These are phyloP conservation scores for Hypoxylon sp. DNA, from an alignment of 2,329 filamentous ascomycete species.

Conservation along the genomic window DNA sequence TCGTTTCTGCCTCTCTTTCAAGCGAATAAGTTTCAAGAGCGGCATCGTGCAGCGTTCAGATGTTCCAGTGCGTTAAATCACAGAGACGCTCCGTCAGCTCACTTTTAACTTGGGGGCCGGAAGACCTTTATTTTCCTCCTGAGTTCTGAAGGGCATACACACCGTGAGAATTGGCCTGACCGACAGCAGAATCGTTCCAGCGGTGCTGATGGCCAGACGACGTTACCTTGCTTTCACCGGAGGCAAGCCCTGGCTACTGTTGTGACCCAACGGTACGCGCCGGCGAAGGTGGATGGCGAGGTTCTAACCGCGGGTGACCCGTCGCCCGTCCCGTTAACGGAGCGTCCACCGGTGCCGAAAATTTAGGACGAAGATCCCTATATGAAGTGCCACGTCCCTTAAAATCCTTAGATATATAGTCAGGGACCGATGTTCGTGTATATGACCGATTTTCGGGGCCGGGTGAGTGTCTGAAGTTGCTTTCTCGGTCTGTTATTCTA, in stretches of 20 bases:
- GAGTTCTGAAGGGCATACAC: not conserved
- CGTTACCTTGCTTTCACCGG: not conserved
- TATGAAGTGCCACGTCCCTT: not conserved
- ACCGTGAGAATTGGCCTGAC: not conserved
- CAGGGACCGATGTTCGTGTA: slow-evolving; percentile 2
- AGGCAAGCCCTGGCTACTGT: not conserved
- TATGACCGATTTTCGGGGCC: slow-evolving; percentile 15
- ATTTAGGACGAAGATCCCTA: not conserved
- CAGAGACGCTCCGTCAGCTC: not conserved
- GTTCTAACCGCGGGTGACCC: not conserved
- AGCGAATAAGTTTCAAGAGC: not conserved
- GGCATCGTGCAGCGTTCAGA: not conserved
- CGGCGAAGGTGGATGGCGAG: not conserved
- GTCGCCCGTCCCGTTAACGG: not conserved
- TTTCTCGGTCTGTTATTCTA: not conserved
- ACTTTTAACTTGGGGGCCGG: not conserved
- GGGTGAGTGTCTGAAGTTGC: not conserved
- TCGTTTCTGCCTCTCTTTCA: not conserved
- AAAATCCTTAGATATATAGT: not conserved
- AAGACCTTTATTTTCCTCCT: not conserved
- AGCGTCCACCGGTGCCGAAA: not conserved
- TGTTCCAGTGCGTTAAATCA: not conserved
- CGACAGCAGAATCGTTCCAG: not conserved
- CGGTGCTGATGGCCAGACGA: not conserved
- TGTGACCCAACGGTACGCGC: not conserved